These are phyloP conservation scores for Artemisia annua DNA, from an alignment of 129 eudicot genomes.

Conservation along the genomic window DNA sequence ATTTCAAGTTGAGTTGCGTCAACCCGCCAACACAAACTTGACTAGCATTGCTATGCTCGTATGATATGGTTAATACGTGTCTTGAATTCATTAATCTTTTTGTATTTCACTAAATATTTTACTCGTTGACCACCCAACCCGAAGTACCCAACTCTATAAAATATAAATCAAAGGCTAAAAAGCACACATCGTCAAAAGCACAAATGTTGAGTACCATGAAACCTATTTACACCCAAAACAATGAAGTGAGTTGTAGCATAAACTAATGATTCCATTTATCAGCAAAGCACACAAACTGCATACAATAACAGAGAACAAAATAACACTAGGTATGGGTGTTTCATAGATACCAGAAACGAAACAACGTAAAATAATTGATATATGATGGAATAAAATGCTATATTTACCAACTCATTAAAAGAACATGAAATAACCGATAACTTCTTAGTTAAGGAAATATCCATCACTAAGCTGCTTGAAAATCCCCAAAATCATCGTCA, in stretches of 20 bases:
- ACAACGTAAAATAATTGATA: conserved; percentile 7
- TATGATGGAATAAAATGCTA: conserved; percentile 31
- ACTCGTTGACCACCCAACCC: too few species aligned
- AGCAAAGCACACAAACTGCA: conserved; percentile 14
- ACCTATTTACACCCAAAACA: neutral
- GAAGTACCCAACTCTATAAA: too few species aligned
- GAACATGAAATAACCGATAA: conserved; percentile 19
- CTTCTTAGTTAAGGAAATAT: conserved; percentile 28
- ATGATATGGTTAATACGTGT: too few species aligned
- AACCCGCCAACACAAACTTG: too few species aligned
- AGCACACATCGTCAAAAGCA: neutral
- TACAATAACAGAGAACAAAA: conserved; percentile 1
- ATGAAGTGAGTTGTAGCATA: neutral
- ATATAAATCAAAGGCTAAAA: neutral
- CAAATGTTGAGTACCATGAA: neutral
- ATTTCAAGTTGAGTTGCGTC: too few species aligned
- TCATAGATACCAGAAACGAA: conserved; percentile 17
- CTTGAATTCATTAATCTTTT: too few species aligned
- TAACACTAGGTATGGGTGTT: conserved; percentile 9
- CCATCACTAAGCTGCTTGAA: conserved; percentile 77
- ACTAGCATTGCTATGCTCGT: too few species aligned
- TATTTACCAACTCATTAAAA: conserved; percentile 41
- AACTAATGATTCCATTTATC: conserved; percentile 13
- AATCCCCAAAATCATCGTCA: conserved; percentile 94
- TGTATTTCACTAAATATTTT: too few species aligned